Conservation (phyloP, 1,284 basidiomycete genomes). For the Trametes sp. region DNA sequence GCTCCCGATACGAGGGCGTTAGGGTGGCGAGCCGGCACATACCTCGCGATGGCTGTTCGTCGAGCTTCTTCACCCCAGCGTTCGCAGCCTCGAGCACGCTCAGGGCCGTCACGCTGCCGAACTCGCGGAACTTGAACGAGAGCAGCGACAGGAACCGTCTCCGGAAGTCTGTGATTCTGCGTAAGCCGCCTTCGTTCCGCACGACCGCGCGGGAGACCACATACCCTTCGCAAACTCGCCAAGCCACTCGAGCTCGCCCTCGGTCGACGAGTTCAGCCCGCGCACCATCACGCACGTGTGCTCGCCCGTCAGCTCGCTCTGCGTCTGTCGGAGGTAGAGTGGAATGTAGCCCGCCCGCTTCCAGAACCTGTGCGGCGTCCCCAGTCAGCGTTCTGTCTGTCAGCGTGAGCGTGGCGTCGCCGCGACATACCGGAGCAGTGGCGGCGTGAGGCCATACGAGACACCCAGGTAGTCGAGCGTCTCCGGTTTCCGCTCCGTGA, state of each 20-base stretch:
- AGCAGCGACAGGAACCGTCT: constrained; percentile 89
- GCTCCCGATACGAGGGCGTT: background rate
- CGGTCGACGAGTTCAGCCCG: constrained; percentile 75
- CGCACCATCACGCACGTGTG: constrained; percentile 95
- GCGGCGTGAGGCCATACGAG: constrained; percentile 93
- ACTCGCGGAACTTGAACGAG: constrained; percentile 95
- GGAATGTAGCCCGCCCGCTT: constrained; percentile 93
- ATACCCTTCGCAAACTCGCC: constrained; percentile 89
- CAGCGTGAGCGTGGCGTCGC: background rate
- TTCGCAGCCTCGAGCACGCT: constrained; percentile 90
- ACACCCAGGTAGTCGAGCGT: constrained; percentile 95
- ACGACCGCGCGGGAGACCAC: constrained; percentile 30
- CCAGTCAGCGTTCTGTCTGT: background rate
- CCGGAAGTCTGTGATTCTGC: constrained; percentile 77
- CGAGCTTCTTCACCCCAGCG: constrained; percentile 64
- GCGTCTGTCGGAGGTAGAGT: constrained; percentile 92
- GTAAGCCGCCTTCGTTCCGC: background rate
- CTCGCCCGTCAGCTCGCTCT: constrained; percentile 96
- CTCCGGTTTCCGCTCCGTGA: constrained; percentile 93
- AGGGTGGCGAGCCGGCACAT: constrained; percentile 18
- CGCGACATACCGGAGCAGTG: constrained; percentile 71
- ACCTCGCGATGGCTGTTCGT: constrained; percentile 55
- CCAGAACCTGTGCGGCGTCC: constrained; percentile 78
- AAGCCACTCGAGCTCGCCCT: constrained; percentile 80
- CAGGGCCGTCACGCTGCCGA: constrained; percentile 86